phyloP scores from a whole-genome alignment of 2,329 filamentous ascomycete species.

The Macrophomina tecta region DNA sequence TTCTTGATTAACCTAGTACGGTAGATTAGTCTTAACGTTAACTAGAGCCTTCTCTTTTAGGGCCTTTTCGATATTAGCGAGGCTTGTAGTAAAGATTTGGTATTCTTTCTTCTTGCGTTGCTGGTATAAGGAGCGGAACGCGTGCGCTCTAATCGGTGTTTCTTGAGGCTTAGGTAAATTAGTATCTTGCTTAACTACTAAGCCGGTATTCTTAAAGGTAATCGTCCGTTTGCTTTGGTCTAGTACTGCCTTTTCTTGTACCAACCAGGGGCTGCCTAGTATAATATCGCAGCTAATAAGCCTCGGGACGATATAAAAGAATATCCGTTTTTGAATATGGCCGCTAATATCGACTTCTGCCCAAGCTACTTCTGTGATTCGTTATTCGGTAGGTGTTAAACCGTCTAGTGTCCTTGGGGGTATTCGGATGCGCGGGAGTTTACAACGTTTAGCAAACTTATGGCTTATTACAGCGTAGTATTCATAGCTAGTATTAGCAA shows the following conservation, averaged over 20 bases:
- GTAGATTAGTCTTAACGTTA: background rate
- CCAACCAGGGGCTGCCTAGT: background rate
- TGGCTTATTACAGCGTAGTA: background rate
- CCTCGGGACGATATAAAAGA: constrained; percentile 1
- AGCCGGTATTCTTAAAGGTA: background rate
- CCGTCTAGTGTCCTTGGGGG: background rate
- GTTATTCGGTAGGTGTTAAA: background rate
- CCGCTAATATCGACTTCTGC: background rate
- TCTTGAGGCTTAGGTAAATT: background rate
- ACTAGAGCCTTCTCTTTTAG: background rate
- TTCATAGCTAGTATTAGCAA: background rate
- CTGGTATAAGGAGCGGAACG: background rate
- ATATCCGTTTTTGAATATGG: background rate
- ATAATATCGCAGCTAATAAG: background rate
- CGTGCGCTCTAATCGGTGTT: background rate
- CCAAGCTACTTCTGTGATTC: background rate
- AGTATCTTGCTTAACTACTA: background rate
- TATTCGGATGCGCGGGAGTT: constrained; percentile 1
- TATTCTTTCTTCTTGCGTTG: background rate
- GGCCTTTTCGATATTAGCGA: background rate
- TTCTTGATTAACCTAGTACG: background rate
- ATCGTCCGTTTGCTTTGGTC: background rate
- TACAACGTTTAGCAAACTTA: background rate
- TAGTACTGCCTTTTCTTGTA: background rate
- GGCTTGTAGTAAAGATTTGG: background rate